Evolutionary conservation across 2,329 filamentous ascomycete genomes (phyloP), one percentile per base, ranked within the genome.

Genomic region (Alternaria sp.): DNA sequence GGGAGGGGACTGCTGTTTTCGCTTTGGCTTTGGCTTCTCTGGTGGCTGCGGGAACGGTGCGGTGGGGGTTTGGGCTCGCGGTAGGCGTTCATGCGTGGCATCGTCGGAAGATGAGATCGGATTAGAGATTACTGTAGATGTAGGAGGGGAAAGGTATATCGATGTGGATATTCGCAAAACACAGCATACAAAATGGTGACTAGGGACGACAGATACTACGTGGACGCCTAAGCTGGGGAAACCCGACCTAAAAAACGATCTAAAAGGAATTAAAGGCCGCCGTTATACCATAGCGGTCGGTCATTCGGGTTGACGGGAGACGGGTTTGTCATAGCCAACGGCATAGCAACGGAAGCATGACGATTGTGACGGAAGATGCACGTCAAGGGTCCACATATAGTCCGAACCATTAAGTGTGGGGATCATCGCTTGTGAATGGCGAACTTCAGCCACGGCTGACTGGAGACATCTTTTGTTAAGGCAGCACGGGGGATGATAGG

Each of bases 41-140:
- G 56, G 9, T 25, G 25, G 43, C 59, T 56, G 25, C 43, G 56
- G 23, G 60, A 59, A 11, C 56, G 64, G 43, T 55, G 65, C 5
- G 56, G 49, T 21, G 58, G 33, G 11, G 49, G 46, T 30, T 64
- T 67, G n/a, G 62, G 65, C 28, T 67, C 59, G 41, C 59, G 62
- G 45, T 58, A 47, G 18, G 60, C 50, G n/a, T 59, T 45, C 14
- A 60, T 54, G 21, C 56, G 55, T 33, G 65, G 62, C 61, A 62
- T 67, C 11, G 18, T 57, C 12, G 28, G 12, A 3, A 6, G 28
- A 33, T 33, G 28, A 33, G 4, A 6, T 33, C 28, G 28, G 28
- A 33, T 33, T 14, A 33, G 12, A 33, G 12, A 33, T 33, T 33
- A 33, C 12, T 33, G 28, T 4, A 6, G 23, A 23, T 23, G 5